A percentile compares a stretch with the other conserved stretches of the same genome.
phyloP scores from a whole-genome alignment of 352 stramenopile species.

The Phytophthora ohioensis region DNA sequence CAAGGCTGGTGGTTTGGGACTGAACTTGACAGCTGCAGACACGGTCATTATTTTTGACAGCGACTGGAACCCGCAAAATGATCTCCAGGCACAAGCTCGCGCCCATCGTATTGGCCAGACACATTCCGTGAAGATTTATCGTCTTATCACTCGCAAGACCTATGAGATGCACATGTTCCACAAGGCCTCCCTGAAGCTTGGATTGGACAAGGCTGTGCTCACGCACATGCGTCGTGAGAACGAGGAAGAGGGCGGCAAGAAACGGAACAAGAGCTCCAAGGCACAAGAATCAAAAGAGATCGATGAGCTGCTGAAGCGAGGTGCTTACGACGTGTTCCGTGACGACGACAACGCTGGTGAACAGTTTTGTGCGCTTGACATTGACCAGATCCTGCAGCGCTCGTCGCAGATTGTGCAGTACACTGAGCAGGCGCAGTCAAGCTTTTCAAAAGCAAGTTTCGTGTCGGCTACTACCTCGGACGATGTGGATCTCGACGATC shows the following conservation, averaged over 20 bases:
- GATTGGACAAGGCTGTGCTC: slow-evolving; percentile 93
- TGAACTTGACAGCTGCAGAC: slow-evolving; percentile 95
- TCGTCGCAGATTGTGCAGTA: slow-evolving; percentile 90
- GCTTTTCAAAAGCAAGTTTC: slow-evolving; percentile 94
- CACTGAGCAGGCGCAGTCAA: slow-evolving; percentile 82
- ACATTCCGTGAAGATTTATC: slow-evolving; percentile 92
- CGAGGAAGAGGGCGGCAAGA: slow-evolving; percentile 77
- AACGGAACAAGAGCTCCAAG: slow-evolving; percentile 82
- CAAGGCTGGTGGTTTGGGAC: slow-evolving; percentile 94
- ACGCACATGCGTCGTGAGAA: slow-evolving; percentile 92
- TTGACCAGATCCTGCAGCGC: slow-evolving; percentile 97
- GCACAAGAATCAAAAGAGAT: slow-evolving; percentile 92
- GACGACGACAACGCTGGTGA: slow-evolving; percentile 92
- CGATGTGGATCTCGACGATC: slow-evolving; percentile 98
- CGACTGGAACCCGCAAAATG: slow-evolving; percentile 98
- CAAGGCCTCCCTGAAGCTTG: slow-evolving; percentile 92
- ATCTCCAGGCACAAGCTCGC: slow-evolving; percentile 94
- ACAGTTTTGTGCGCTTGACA: slow-evolving; percentile 97
- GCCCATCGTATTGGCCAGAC: slow-evolving; percentile 94
- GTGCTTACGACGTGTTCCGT: slow-evolving; percentile 93
- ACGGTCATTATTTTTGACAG: slow-evolving; percentile 99
- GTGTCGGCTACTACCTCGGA: slow-evolving; percentile 89
- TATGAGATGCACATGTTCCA: slow-evolving; percentile 97
- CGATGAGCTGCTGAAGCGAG: slow-evolving; percentile 92
- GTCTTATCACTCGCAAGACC: slow-evolving; percentile 91